phyloP scores from a whole-genome alignment of 805 yeast genomes.

The Danielozyma ontarioensis region DNA sequence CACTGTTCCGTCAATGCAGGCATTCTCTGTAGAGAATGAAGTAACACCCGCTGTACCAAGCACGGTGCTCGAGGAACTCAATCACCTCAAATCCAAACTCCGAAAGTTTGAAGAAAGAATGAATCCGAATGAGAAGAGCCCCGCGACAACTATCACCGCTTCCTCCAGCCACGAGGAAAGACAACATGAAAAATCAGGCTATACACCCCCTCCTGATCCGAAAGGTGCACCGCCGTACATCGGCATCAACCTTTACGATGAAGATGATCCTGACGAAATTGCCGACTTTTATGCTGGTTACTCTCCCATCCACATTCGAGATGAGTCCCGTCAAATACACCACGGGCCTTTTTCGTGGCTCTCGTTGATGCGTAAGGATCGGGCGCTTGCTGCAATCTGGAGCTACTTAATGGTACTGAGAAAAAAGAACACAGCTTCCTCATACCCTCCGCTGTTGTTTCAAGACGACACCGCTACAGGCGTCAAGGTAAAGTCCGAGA shows the following conservation, averaged over 20 bases:
- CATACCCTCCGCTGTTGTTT: not conserved
- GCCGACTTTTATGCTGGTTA: constrained; percentile 40
- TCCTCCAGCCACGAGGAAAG: too few species aligned
- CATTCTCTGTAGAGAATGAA: too few species aligned
- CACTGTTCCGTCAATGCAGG: too few species aligned
- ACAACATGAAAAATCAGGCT: too few species aligned
- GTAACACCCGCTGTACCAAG: too few species aligned
- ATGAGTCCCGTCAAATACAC: constrained; percentile 34
- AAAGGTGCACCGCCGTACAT: too few species aligned
- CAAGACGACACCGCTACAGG: not conserved
- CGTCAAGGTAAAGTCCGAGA: not conserved
- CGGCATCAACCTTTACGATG: not conserved
- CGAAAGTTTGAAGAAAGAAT: too few species aligned
- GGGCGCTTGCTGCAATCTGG: constrained; percentile 10
- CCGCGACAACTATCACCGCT: too few species aligned
- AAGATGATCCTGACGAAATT: constrained; percentile 19
- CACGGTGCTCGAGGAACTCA: too few species aligned
- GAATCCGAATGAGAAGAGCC: too few species aligned
- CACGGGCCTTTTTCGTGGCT: constrained; percentile 53
- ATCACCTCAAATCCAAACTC: too few species aligned
- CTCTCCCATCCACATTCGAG: constrained; percentile 37
- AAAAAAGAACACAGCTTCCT: not conserved
- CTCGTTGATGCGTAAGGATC: constrained; percentile 45
- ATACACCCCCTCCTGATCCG: too few species aligned
- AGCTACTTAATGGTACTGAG: constrained; percentile 1